These are phyloP conservation scores for Verticillium albo-atrum DNA, from an alignment of 2,329 filamentous ascomycete species.

Conservation along the genomic window DNA sequence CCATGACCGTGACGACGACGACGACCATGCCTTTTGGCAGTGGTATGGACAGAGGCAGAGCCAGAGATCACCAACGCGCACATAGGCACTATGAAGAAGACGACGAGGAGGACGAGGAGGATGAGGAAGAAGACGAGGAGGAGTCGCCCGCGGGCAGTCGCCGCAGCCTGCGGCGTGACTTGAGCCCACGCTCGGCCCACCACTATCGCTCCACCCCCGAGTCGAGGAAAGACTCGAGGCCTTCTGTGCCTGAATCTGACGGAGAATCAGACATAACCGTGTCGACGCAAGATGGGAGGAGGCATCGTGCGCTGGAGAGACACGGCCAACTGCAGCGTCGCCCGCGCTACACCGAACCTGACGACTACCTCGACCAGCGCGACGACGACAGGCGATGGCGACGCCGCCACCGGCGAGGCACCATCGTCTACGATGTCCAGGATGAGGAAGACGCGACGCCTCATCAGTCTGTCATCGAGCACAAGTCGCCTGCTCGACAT, in stretches of 20 bases:
- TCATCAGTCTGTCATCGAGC: neutral
- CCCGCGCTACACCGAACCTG: slow-evolving; percentile 3
- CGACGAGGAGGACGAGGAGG: neutral
- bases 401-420: neutral
- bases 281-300: slow-evolving; percentile 26
- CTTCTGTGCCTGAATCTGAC: slow-evolving; percentile 32
- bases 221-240: slow-evolving; percentile 28
- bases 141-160: slow-evolving; percentile 16
- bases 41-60: slow-evolving; percentile 4
- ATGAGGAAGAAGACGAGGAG: neutral
- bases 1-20: neutral
- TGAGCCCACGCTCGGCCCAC: slow-evolving; percentile 29
- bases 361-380: neutral
- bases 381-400: slow-evolving; percentile 12
- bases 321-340: slow-evolving; percentile 4
- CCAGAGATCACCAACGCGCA: neutral
- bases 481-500: slow-evolving; percentile 5
- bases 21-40: slow-evolving; percentile 4
- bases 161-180: slow-evolving; percentile 20
- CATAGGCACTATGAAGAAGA: neutral
- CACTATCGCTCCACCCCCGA: slow-evolving; percentile 31
- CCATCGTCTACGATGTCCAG: neutral
- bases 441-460: neutral
- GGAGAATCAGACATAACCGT: slow-evolving; percentile 30
- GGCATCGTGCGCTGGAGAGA: slow-evolving; percentile 4